phyloP scores from a whole-genome alignment of 805 yeast genomes.

The Schwanniomyces occidentalis region DNA sequence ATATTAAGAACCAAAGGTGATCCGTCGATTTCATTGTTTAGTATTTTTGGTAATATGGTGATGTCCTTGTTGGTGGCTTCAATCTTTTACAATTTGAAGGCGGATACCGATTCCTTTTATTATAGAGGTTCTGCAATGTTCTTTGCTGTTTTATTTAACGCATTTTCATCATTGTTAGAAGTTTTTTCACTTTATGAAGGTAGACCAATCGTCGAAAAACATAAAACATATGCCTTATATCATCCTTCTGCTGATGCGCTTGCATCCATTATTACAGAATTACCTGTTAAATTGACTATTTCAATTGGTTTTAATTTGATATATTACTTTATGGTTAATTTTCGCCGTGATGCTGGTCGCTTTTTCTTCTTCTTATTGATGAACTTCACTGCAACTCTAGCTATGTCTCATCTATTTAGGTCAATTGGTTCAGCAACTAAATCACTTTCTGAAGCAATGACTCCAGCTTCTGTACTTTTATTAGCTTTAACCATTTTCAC shows the following conservation, averaged over 20 bases:
- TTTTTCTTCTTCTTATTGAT: conserved; percentile 55
- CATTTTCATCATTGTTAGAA: conserved; percentile 61
- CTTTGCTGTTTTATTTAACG: conserved; percentile 60
- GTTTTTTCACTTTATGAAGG: conserved; percentile 57
- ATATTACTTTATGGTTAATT: conserved; percentile 54
- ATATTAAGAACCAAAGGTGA: conserved; percentile 56
- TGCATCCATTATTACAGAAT: conserved; percentile 59
- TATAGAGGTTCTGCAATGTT: conserved; percentile 65
- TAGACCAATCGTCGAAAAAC: conserved; percentile 61
- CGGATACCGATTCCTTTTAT: conserved; percentile 55
- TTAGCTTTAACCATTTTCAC: conserved; percentile 51
- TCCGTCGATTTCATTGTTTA: conserved; percentile 52
- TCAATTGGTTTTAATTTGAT: conserved; percentile 50
- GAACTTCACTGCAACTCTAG: conserved; percentile 42
- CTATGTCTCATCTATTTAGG: conserved; percentile 59
- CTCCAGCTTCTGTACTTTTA: conserved; percentile 54
- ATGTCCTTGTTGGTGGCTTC: conserved; percentile 65
- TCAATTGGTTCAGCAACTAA: conserved; percentile 50
- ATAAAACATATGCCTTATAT: conserved; percentile 54
- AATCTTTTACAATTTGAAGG: conserved; percentile 51
- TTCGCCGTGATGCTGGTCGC: conserved; percentile 51
- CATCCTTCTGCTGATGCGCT: conserved; percentile 66
- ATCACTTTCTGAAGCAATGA: conserved; percentile 55
- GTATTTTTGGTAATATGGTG: conserved; percentile 51
- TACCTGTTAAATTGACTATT: conserved; percentile 49